Conservation (phyloP, 345 rosid species). For the Ailanthus altissimus region DNA sequence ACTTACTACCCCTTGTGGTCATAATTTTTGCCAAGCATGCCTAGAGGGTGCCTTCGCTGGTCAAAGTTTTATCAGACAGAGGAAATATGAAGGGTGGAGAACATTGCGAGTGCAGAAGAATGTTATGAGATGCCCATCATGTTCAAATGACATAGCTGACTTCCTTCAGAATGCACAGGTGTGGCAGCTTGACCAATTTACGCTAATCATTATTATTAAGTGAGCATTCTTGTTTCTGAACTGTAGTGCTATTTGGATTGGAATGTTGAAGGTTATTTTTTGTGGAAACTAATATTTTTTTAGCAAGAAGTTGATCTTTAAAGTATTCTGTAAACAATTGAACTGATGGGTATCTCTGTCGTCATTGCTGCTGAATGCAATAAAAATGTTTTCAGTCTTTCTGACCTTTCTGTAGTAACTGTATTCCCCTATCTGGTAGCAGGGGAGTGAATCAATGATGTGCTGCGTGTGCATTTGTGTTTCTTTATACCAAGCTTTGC, state of each 20-base stretch:
- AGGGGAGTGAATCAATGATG: not conserved
- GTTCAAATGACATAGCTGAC: constrained; percentile 49
- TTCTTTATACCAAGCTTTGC: not conserved
- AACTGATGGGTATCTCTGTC: not conserved
- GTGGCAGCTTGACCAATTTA: no score
- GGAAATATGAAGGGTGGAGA: constrained; percentile 38
- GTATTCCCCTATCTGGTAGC: not conserved
- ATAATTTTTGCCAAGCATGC: constrained; percentile 49
- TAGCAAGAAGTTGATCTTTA: not conserved
- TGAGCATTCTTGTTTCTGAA: not conserved
- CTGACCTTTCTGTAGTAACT: not conserved
- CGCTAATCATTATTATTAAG: no score
- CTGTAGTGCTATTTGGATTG: not conserved
- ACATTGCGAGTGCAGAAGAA: constrained; percentile 40
- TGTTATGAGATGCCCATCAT: constrained; percentile 45
- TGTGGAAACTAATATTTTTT: no score
- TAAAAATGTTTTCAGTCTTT: not conserved
- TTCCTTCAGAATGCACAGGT: constrained; percentile 42
- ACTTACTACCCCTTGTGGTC: constrained; percentile 49
- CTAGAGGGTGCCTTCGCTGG: constrained; percentile 33
- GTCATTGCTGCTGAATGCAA: not conserved
- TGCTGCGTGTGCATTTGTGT: no score
- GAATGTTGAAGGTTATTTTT: no score
- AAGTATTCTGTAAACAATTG: not conserved
- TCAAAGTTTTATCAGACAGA: constrained; percentile 31